Conservation (phyloP, 2,329 filamentous ascomycete species). For the Cryphonectria parasitica region DNA sequence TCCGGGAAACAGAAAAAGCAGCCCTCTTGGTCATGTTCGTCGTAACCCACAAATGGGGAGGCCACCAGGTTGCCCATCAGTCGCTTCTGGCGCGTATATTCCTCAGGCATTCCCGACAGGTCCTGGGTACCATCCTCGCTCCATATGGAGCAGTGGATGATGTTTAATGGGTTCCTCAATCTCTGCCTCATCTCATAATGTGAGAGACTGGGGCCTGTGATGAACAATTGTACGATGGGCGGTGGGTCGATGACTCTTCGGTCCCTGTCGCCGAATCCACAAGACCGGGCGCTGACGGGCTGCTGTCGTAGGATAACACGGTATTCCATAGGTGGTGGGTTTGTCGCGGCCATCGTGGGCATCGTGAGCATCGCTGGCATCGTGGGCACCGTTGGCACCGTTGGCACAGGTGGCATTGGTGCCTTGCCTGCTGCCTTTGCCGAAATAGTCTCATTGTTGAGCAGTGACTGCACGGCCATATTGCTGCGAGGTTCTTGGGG, state of each 20-base stretch:
- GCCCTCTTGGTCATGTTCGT: slow-evolving; percentile 73
- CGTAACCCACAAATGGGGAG: slow-evolving; percentile 74
- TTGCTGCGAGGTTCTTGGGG: slow-evolving; percentile 19
- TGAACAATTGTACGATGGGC: slow-evolving; percentile 75
- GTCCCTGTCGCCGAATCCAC: slow-evolving; percentile 82
- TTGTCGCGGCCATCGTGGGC: neutral
- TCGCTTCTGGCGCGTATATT: slow-evolving; percentile 72
- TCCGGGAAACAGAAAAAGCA: slow-evolving; percentile 89
- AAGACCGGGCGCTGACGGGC: slow-evolving; percentile 76
- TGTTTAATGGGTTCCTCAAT: slow-evolving; percentile 66
- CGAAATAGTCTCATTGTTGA: slow-evolving; percentile 21
- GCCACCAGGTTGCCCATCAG: slow-evolving; percentile 81
- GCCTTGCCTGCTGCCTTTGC: neutral
- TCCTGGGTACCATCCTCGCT: slow-evolving; percentile 70
- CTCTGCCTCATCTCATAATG: slow-evolving; percentile 56
- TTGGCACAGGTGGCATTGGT: neutral
- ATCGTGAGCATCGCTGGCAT: neutral
- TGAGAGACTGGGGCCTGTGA: slow-evolving; percentile 60
- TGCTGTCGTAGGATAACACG: slow-evolving; percentile 72
- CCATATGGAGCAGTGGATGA: slow-evolving; percentile 78
- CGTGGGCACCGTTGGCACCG: neutral
- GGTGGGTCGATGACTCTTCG: slow-evolving; percentile 82
- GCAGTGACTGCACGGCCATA: slow-evolving; percentile 25
- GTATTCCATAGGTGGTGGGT: slow-evolving; percentile 38
- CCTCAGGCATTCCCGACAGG: slow-evolving; percentile 71